phyloP scores from a whole-genome alignment of 192 early-diverging fungal genomes.

The Backusella westeae region DNA sequence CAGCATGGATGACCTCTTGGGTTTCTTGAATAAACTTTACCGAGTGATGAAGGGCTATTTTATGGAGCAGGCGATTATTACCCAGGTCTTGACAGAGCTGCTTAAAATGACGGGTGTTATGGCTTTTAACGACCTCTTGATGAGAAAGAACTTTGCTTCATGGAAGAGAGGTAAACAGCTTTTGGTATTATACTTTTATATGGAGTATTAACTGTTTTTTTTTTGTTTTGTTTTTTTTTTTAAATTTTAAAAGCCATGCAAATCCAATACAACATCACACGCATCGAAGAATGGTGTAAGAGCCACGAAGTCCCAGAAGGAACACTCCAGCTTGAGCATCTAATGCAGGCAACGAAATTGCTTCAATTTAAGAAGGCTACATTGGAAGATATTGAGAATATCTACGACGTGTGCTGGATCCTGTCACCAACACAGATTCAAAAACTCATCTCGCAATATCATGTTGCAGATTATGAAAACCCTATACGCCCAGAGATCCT shows the following conservation, averaged over 20 bases:
- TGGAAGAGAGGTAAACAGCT: slow-evolving; percentile 85
- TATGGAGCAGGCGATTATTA: slow-evolving; percentile 86
- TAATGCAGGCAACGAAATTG: slow-evolving; percentile 96
- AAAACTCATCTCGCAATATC: slow-evolving; percentile 93
- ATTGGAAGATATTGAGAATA: slow-evolving; percentile 90
- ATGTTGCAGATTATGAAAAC: slow-evolving; percentile 93
- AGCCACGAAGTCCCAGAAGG: slow-evolving; percentile 87
- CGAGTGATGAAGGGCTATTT: slow-evolving; percentile 95
- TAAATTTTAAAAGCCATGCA: slow-evolving; percentile 70
- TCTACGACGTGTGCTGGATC: slow-evolving; percentile 98
- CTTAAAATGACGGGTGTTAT: slow-evolving; percentile 90
- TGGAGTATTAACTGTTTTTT: not conserved
- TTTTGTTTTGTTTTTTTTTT: too few species aligned
- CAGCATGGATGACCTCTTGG: slow-evolving; percentile 92
- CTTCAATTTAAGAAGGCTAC: slow-evolving; percentile 88
- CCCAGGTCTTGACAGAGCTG: slow-evolving; percentile 92
- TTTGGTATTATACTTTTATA: not conserved
- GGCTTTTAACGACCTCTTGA: slow-evolving; percentile 96
- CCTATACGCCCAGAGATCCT: slow-evolving; percentile 86
- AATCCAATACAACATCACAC: slow-evolving; percentile 97
- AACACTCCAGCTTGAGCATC: slow-evolving; percentile 85
- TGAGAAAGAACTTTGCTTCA: slow-evolving; percentile 97
- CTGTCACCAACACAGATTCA: slow-evolving; percentile 96
- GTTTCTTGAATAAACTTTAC: slow-evolving; percentile 89
- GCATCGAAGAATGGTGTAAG: slow-evolving; percentile 99